Evolutionary conservation across 108 stramenopile genomes (phyloP).

Genomic region (Nitzschia sp.): DNA sequence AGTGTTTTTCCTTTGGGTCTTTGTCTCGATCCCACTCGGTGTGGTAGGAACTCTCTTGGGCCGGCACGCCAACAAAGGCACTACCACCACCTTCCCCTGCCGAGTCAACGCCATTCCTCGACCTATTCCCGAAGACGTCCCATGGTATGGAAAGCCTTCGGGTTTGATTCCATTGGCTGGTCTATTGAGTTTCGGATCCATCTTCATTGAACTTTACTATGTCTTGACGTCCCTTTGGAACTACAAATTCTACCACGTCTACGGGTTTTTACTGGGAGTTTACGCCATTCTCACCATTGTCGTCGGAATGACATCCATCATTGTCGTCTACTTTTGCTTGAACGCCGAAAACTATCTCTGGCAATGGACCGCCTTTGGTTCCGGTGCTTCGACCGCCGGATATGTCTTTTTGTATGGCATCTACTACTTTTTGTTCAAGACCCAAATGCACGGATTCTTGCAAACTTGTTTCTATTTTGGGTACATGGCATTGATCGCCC

Average conservation of each 20-base stretch:
- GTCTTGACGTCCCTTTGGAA: slow-evolving; percentile 93
- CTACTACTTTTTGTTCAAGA: slow-evolving; percentile 97
- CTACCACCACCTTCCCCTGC: slow-evolving; percentile 81
- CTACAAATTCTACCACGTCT: slow-evolving; percentile 99
- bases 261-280: slow-evolving; percentile 96
- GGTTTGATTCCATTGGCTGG: slow-evolving; percentile 89
- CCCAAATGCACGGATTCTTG: slow-evolving; percentile 94
- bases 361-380: slow-evolving; percentile 97
- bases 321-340: slow-evolving; percentile 95
- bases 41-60: slow-evolving; percentile 93
- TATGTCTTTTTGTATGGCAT: slow-evolving; percentile 98
- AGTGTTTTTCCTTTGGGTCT: slow-evolving; percentile 91
- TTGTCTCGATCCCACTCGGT: slow-evolving; percentile 92
- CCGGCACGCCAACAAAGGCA: slow-evolving; percentile 76
- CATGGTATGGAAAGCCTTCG: slow-evolving; percentile 92
- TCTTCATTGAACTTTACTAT: slow-evolving; percentile 98
- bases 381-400: slow-evolving; percentile 86
- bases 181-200: slow-evolving; percentile 93
- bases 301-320: slow-evolving; percentile 94
- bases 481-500: slow-evolving; percentile 86
- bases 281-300: slow-evolving; percentile 94
- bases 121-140: slow-evolving; percentile 91
- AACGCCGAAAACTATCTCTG: slow-evolving; percentile 98
- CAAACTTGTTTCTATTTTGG: slow-evolving; percentile 95
- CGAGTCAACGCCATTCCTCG: slow-evolving; percentile 97